Evolutionary conservation across 345 rosid species (phyloP), one percentile per base, ranked within the genome.

Genomic region (Sisymbrium altissimum): DNA sequence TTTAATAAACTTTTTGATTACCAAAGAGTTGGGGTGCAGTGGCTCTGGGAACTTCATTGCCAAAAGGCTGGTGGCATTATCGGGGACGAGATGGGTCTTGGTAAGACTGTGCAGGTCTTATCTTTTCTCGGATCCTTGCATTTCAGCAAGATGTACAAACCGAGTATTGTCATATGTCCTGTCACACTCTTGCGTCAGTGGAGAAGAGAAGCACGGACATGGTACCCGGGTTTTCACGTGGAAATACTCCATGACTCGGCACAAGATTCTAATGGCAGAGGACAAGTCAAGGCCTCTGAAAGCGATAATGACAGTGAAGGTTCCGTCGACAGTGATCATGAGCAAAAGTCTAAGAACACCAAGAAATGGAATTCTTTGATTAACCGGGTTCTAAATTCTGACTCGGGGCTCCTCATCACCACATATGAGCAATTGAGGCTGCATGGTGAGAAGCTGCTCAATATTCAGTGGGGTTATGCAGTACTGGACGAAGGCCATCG

Each of bases 41-140:
- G 99, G 99, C 80, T 95, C 14, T 95, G 99, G 97, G 99, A 95
- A 80, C 83, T 95, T 85, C 99, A 95, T 76, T 92, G 99, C 85
- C 99, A 95, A 83, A 87, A 75, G 83, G 97, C 97, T 72, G 99
- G 99, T 78, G 99, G 99, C 43, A 92, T 95, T 50, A 95, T 95
- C 44, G 99, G 99, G 76, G 99, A 95, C 81, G 99, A 95, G 83
- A 95, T 95, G 97, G 97, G 99, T 71, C 97, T 95, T 74, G 99
- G 99, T 61, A 95, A 95, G 82, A 95, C 99, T 13, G 74, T 95
- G 52, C 99, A 95, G 80, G 92, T 95, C 75, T 77, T 95, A 79
- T 87, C 96, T 70, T 95, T 95, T 78, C 96, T 95, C 21, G 99
- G 92, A 48, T 87, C 99, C 44, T 81, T 95, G 86, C 99, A 92